Base-by-base conservation (phyloP, 2,329 filamentous ascomycete genomes). In the Colletotrichum sp. region DNA sequence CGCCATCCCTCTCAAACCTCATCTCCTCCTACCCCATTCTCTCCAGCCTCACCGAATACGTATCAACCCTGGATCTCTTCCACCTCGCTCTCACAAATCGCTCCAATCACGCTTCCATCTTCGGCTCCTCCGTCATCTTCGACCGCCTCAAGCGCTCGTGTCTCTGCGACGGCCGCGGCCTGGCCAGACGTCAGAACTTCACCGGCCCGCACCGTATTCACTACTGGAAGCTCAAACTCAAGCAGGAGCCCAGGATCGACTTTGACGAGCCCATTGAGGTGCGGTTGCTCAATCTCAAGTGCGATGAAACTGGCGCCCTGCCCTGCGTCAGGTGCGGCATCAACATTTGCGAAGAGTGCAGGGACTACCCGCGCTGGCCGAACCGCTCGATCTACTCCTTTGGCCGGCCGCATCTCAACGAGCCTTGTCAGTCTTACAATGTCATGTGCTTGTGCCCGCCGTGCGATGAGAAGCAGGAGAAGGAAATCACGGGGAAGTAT, bases 301-400 rank as follows among this genome's bases (percentile, higher is more conserved):
- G 65, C 48, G 76, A 69, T 27, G 66, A 71, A 4, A 66, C 65
- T 3, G 67, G 59, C 4, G 66, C 76, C 3, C 57, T 73, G 5
- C 71, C 71, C 1, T 77, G 68, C 19, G n/a, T 59, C 7, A 36
- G 34, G 5, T 77, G 68, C 44, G 65, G 65, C 39, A 72, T 73
- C 72, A 74, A 72, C 13, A 36, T 73, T 27, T 77, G 76, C 36
- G 71, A 77, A 19, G 72, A 75, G 48, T 78, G 77, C 27, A 71
- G 76, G 30, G 63, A 71, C 57, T 72, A 74, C 15, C 28, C 22
- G 5, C 60, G 71, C 22, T 59, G 60, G 60, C 52, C 60, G 6
- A 36, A 55, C 6, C 48, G 57, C 9, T 67, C 48, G 0, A 9
- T 13, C 8, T 68, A 68, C 27, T 66, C 30, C 6, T 57, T 55